These are phyloP conservation scores for Termitomyces sp. DNA, from an alignment of 768 basidiomycete genomes.

Conservation along the genomic window DNA sequence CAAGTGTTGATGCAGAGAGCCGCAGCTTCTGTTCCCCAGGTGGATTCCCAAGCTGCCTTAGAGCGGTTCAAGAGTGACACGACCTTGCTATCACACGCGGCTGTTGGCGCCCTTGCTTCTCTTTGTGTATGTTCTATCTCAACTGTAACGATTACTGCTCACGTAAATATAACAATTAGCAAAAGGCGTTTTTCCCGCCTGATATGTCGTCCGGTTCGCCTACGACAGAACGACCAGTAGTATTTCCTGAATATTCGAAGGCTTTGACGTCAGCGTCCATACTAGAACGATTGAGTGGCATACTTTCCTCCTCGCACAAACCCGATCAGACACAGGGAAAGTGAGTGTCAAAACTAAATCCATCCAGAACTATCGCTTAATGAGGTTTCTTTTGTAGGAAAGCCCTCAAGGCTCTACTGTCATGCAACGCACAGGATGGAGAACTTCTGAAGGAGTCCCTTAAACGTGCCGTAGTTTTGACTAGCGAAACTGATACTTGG, in stretches of 20 bases:
- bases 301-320: conserved; percentile 55
- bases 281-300: conserved; percentile 63
- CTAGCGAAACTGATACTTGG: conserved; percentile 46
- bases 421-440: conserved; percentile 46
- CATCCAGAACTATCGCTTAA: neutral
- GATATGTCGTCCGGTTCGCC: conserved; percentile 58
- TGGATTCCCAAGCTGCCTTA: conserved; percentile 41
- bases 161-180: conserved; percentile 33
- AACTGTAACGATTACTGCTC: neutral
- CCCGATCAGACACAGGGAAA: conserved; percentile 52
- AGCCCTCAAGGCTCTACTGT: conserved; percentile 65
- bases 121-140: conserved; percentile 62
- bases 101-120: conserved; percentile 82
- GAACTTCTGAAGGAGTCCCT: conserved; percentile 61
- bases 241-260: conserved; percentile 40
- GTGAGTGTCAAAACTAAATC: conserved; percentile 40
- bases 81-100: conserved; percentile 66
- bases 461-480: conserved; percentile 61
- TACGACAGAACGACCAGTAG: conserved; percentile 43
- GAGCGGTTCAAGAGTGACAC: conserved; percentile 71
- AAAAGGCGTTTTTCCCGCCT: conserved; percentile 70
- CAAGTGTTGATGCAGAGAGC: conserved; percentile 67
- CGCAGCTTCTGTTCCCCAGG: conserved; percentile 49
- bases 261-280: conserved; percentile 46
- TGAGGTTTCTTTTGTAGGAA: conserved; percentile 42